Percentiles rank a stretch among this genome's conserved stretches.
These are phyloP conservation scores for Dictyostelium purpureum DNA, from an alignment of 78 protist species.

Conservation along the genomic window DNA sequence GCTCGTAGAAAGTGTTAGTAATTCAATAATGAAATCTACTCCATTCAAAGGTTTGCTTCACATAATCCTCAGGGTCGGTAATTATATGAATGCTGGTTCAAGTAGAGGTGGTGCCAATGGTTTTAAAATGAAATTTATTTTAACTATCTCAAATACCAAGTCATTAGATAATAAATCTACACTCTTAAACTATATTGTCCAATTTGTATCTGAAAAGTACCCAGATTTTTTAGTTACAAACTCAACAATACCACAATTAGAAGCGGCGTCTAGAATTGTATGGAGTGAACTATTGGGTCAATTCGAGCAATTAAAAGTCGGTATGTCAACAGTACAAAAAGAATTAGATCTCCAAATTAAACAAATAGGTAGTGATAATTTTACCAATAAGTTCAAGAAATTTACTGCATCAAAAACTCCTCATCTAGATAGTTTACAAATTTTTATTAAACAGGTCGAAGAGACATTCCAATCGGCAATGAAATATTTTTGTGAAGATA, in stretches of 20 bases:
- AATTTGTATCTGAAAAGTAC: constrained; percentile 4
- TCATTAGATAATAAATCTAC: constrained; percentile 57
- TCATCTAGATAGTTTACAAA: constrained; percentile 6
- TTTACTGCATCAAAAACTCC: background rate
- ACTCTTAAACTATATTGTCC: background rate
- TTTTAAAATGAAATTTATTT: constrained; percentile 29
- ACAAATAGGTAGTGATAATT: constrained; percentile 31
- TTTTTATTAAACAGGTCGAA: constrained; percentile 32
- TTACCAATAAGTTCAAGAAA: background rate
- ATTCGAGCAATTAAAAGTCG: background rate
- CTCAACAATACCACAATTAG: background rate
- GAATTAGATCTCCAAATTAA: constrained; percentile 44
- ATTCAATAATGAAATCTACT: background rate
- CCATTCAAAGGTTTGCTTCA: constrained; percentile 1
- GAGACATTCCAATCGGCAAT: background rate
- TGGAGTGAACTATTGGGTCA: constrained; percentile 39
- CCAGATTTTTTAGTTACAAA: constrained; percentile 23
- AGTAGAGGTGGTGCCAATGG: constrained; percentile 50
- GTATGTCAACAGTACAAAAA: constrained; percentile 23
- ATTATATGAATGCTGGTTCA: constrained; percentile 35
- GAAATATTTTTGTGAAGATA: constrained; percentile 38
- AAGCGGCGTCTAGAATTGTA: constrained; percentile 23
- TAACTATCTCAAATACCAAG: constrained; percentile 30
- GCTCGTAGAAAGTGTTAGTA: background rate
- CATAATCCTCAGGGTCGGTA: constrained; percentile 33